phyloP scores from a whole-genome alignment of 768 basidiomycete species.

The Hortiboletus campestris region DNA sequence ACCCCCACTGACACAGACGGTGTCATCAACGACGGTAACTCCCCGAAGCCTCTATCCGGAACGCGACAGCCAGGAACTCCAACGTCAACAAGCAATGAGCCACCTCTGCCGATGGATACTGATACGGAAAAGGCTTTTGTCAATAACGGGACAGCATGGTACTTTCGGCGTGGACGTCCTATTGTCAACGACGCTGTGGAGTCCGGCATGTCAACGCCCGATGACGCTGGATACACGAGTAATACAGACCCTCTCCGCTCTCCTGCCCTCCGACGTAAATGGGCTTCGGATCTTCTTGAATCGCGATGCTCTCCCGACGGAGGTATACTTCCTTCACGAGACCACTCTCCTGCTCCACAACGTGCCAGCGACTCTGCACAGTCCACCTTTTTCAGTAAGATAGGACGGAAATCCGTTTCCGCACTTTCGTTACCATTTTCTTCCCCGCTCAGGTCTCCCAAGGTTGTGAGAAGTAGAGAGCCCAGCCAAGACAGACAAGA shows the following conservation, averaged over 20 bases:
- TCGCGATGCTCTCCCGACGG: conserved; percentile 23
- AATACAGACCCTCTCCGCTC: conserved; percentile 40
- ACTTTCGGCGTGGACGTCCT: conserved; percentile 50
- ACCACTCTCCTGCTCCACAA: conserved; percentile 1
- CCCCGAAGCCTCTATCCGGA: conserved; percentile 27
- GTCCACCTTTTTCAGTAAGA: conserved; percentile 39
- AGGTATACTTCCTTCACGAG: conserved; percentile 11
- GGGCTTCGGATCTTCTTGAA: conserved; percentile 45
- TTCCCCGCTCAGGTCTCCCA: conserved; percentile 21
- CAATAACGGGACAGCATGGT: conserved; percentile 49
- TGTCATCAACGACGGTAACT: conserved; percentile 20
- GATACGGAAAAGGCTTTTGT: conserved; percentile 74
- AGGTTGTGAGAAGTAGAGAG: conserved; percentile 23
- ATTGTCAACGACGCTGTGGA: conserved; percentile 21
- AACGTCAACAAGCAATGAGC: conserved; percentile 41
- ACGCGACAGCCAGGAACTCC: conserved; percentile 12
- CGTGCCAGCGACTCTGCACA: conserved; percentile 18
- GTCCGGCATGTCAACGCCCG: conserved; percentile 36
- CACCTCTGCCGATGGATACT: conserved; percentile 71
- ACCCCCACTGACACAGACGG: conserved; percentile 25
- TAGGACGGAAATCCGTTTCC: conserved; percentile 47
- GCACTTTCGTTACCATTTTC: conserved; percentile 39
- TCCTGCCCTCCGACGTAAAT: conserved; percentile 45
- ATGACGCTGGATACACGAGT: conserved; percentile 25
- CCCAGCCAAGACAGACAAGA: conserved; percentile 34